Evolutionary conservation across 2,329 filamentous ascomycete species (phyloP), one percentile per base, ranked within the genome.

Genomic region (Chaetomium sp.): DNA sequence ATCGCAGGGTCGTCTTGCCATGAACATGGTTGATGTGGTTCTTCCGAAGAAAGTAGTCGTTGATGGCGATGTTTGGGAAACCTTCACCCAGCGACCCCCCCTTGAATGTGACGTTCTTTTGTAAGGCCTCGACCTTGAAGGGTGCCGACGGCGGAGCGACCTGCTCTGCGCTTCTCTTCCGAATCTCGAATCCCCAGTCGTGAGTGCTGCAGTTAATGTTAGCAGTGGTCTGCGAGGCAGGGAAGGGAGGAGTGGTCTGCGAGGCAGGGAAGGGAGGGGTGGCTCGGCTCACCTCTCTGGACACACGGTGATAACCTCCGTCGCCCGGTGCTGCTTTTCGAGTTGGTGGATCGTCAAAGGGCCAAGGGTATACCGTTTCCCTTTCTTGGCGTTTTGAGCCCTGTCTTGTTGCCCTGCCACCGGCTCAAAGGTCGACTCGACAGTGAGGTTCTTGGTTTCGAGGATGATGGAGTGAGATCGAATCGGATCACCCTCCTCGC

Each of bases 131-230:
- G 10, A 75, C 55, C 6, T 57, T 60, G 5, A 67, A 63, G 1
- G 74, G 73, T 5, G 72, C 49, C 1, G 35, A 27, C 4, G 47
- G 23, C 13, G 65, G 68, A 27, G 63, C 60, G 23, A 68, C 65
- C 6, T 69, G 65, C 2, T 38, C 31, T 10, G 50, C 51, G 8
- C 74, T 65, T 6, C 74, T 71, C 4, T 73, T 70, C 13, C 73
- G 60, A 0, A 75, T 73, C 29, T 73, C 72, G 2, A 81, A 55
- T 3, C 72, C 73, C 79, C 79, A 81, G 65, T 80, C 78, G 9
- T 77, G 67, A 3, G 63, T 63, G 49, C 78, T 79, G 25, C 13
- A 10, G 0, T 56, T 3, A 19, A 12, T 10, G 33, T 35, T 4
- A 56, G 25, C 49, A 62, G 74, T 50, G 74, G 70, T 53, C 38